Conservation (phyloP, 2,329 filamentous ascomycete genomes). For the Parastagonospora avenae region DNA sequence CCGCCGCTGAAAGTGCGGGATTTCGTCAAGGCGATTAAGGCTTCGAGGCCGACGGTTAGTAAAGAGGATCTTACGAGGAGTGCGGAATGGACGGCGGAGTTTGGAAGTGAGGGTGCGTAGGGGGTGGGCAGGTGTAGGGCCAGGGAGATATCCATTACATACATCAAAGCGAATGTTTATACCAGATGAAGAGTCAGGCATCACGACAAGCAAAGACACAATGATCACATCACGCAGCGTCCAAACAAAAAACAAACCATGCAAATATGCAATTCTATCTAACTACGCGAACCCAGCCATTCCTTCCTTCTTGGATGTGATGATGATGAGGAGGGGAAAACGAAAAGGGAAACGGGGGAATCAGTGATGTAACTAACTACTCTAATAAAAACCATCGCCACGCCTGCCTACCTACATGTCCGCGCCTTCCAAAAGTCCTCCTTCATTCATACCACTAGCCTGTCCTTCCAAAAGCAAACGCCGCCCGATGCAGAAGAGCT, state of each 20-base stretch:
- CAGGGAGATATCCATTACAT: neutral
- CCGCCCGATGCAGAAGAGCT: constrained; percentile 2
- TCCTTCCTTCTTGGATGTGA: constrained; percentile 3
- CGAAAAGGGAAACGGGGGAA: constrained; percentile 17
- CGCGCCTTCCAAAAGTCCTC: neutral
- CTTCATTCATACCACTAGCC: neutral
- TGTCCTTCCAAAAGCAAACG: constrained; percentile 3
- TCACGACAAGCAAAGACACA: too few species aligned
- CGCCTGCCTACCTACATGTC: neutral
- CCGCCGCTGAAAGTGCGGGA: constrained; percentile 88
- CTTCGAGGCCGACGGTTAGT: constrained; percentile 87
- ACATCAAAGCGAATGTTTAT: neutral
- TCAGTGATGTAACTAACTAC: constrained; percentile 18
- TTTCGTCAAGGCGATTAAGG: constrained; percentile 89
- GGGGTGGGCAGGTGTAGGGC: neutral
- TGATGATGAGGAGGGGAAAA: constrained; percentile 1
- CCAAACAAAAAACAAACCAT: neutral
- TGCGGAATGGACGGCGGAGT: constrained; percentile 93
- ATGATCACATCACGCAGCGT: neutral
- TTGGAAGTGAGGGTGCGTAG: constrained; percentile 84
- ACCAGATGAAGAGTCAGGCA: too few species aligned
- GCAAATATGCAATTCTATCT: neutral
- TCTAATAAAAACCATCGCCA: constrained; percentile 9
- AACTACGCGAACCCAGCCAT: neutral
- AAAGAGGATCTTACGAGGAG: constrained; percentile 82